Conservation (phyloP, 495 filamentous ascomycete genomes). For the Trichoderma erinaceum region DNA sequence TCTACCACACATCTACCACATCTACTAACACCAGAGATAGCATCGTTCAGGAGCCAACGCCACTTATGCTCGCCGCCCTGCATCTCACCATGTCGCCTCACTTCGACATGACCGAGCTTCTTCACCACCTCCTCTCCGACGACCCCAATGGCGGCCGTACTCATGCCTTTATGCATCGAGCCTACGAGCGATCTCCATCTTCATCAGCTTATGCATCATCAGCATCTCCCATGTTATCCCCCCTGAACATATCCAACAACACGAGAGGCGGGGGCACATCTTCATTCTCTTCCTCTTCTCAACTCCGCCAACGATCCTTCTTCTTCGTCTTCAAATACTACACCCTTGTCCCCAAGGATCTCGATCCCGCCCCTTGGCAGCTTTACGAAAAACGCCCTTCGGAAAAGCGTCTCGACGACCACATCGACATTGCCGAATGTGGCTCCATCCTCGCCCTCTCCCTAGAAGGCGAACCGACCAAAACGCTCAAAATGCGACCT, state of each 20-base stretch:
- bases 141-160: conserved; percentile 29
- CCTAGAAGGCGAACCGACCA: conserved; percentile 34
- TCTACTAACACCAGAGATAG: conserved; percentile 7
- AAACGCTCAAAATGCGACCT: conserved; percentile 30
- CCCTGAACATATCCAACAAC: background rate
- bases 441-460: conserved; percentile 44
- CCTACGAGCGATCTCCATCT: conserved; percentile 21
- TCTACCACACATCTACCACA: background rate
- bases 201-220: background rate
- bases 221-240: background rate
- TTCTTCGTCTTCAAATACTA: conserved; percentile 53
- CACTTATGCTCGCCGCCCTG: conserved; percentile 44
- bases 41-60: conserved; percentile 46
- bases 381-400: conserved; percentile 28
- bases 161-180: conserved; percentile 34
- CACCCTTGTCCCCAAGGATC: conserved; percentile 40
- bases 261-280: background rate
- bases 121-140: conserved; percentile 35
- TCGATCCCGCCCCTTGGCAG: conserved; percentile 47
- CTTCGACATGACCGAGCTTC: conserved; percentile 51
- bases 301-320: conserved; percentile 39
- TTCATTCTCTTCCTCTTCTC: conserved; percentile 23
- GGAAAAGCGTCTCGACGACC: conserved; percentile 33
- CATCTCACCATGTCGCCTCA: conserved; percentile 42
- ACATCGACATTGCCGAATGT: conserved; percentile 47